phyloP scores from a whole-genome alignment of 2,329 filamentous ascomycete species.

The Verticillium isaacii region DNA sequence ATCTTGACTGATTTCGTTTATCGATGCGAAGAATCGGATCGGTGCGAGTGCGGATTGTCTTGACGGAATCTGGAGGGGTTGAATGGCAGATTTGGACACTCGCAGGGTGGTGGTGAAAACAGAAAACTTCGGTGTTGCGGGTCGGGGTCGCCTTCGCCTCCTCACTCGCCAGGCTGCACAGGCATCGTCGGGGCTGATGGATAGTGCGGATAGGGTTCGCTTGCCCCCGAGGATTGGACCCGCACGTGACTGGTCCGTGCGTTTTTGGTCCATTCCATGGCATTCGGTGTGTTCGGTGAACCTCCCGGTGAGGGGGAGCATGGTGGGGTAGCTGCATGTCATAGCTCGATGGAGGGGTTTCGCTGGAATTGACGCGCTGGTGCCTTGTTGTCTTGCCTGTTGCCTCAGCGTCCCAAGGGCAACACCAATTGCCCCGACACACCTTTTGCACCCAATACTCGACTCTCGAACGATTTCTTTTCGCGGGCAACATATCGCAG shows the following conservation, averaged over 20 bases:
- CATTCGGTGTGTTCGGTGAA: neutral
- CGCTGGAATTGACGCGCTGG: neutral
- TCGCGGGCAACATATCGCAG: neutral
- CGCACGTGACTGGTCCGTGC: conserved; percentile 28
- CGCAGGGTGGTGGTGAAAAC: conserved; percentile 34
- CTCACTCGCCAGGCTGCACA: neutral
- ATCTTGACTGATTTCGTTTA: conserved; percentile 59
- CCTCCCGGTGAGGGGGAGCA: neutral
- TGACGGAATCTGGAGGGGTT: conserved; percentile 47
- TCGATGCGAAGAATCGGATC: conserved; percentile 25
- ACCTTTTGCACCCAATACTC: neutral
- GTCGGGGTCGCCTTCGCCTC: neutral
- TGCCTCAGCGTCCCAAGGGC: neutral
- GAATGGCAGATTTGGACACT: conserved; percentile 42
- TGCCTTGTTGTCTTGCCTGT: neutral
- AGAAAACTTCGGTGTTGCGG: neutral
- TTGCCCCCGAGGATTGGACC: conserved; percentile 16
- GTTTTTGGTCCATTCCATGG: neutral
- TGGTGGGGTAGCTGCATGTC: conserved; percentile 1
- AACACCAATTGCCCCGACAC: neutral
- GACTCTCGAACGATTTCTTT: neutral
- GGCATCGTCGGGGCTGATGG: neutral
- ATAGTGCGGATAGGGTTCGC: conserved; percentile 27
- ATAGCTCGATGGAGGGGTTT: neutral
- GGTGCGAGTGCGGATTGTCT: conserved; percentile 42